Conservation (phyloP, 768 basidiomycete genomes). For the Boletus insuetus region DNA sequence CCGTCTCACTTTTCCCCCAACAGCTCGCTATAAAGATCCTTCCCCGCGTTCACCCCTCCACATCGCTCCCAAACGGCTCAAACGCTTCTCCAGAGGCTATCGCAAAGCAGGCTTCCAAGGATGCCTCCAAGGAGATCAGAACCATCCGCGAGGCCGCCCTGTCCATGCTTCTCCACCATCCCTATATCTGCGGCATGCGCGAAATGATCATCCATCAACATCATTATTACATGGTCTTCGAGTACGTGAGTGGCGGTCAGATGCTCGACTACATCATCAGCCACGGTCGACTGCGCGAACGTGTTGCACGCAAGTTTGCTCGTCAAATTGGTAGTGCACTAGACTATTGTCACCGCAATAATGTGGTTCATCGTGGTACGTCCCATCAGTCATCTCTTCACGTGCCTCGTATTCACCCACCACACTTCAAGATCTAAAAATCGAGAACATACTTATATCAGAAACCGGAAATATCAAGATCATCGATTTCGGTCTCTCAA, state of each 20-base stretch:
- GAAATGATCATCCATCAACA: conserved; percentile 98
- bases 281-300: conserved; percentile 91
- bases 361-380: conserved; percentile 90
- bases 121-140: conserved; percentile 94
- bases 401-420: conserved; percentile 6
- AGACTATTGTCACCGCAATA: conserved; percentile 96
- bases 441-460: conserved; percentile 99
- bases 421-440: conserved; percentile 75
- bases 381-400: conserved; percentile 3
- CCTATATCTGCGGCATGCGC: conserved; percentile 99
- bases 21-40: conserved; percentile 99
- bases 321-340: conserved; percentile 95
- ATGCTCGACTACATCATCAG: conserved; percentile 99
- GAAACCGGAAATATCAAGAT: conserved; percentile 99
- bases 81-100: conserved; percentile 50
- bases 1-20: conserved; percentile 6
- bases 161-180: conserved; percentile 94
- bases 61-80: conserved; percentile 47
- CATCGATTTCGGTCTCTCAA: conserved; percentile 98
- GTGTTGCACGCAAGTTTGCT: conserved; percentile 96
- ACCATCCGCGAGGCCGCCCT: conserved; percentile 95
- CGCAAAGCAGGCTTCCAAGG: conserved; percentile 81
- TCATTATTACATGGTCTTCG: conserved; percentile 99
- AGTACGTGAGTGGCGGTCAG: conserved; percentile 98
- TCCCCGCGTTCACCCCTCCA: conserved; percentile 72